These are phyloP conservation scores for Chlorella vulgaris DNA, from an alignment of 139 green algal species.

Conservation along the genomic window DNA sequence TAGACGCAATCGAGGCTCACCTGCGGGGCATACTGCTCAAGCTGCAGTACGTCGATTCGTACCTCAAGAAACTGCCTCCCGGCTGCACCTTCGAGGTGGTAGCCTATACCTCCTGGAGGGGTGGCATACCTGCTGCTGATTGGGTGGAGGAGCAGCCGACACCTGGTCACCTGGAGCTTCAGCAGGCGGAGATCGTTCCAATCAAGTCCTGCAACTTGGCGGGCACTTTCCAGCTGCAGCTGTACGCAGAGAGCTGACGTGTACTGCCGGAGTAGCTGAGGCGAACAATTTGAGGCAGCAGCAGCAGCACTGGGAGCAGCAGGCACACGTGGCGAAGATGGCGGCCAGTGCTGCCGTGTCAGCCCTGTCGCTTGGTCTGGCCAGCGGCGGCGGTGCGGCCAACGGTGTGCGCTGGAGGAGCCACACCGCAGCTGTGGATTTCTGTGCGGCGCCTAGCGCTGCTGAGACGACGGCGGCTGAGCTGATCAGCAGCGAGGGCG, in stretches of 20 bases:
- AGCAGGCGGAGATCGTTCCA: slow-evolving; percentile 37
- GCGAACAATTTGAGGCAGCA: not conserved
- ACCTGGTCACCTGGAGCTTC: slow-evolving; percentile 2
- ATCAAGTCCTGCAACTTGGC: slow-evolving; percentile 52
- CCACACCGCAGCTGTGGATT: not conserved
- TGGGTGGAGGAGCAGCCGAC: slow-evolving; percentile 52
- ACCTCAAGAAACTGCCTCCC: slow-evolving; percentile 31
- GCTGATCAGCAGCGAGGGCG: not conserved
- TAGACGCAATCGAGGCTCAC: slow-evolving; percentile 36
- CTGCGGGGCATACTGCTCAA: slow-evolving; percentile 49
- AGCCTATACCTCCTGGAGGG: slow-evolving; percentile 36
- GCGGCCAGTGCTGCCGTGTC: too few relatives aligned
- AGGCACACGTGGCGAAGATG: not conserved
- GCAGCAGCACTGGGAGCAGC: not conserved
- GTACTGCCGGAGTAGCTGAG: not conserved
- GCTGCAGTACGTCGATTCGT: slow-evolving; percentile 54
- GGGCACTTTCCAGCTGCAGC: slow-evolving; percentile 47
- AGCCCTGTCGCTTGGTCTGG: too few relatives aligned
- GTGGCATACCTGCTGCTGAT: slow-evolving; percentile 9
- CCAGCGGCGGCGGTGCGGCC: too few relatives aligned
- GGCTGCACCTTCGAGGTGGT: slow-evolving; percentile 56
- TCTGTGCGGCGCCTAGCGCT: too few relatives aligned
- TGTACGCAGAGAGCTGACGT: slow-evolving; percentile 40
- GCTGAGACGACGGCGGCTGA: not conserved
- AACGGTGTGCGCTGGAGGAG: too few relatives aligned